Evolutionary conservation across 2,329 filamentous ascomycete genomes (phyloP).

Genomic region (Pyrenochaeta sp.): DNA sequence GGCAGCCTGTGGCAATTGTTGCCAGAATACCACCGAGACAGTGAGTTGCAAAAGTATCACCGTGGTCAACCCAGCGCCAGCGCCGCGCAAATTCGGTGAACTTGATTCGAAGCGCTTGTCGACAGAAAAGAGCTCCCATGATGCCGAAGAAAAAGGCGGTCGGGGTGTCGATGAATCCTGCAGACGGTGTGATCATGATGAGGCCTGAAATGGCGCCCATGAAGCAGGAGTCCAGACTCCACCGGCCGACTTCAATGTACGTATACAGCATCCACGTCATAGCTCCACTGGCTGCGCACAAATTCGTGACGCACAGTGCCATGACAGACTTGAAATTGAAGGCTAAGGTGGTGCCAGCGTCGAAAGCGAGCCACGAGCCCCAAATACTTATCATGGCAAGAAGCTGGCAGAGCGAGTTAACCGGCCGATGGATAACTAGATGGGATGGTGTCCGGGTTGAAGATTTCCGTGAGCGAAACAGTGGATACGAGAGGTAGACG

Average conservation of each 20-base stretch:
- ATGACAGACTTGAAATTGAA: constrained; percentile 62
- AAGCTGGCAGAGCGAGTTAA: constrained; percentile 59
- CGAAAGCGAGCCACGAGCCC: constrained; percentile 62
- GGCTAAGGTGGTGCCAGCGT: constrained; percentile 59
- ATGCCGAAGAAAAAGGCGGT: constrained; percentile 61
- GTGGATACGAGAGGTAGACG: constrained; percentile 60
- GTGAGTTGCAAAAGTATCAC: constrained; percentile 65
- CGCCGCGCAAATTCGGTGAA: constrained; percentile 58
- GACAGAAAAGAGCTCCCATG: constrained; percentile 56
- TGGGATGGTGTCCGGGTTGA: constrained; percentile 56
- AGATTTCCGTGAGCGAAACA: constrained; percentile 58
- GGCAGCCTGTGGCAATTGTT: constrained; percentile 61
- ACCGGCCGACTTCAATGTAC: constrained; percentile 54
- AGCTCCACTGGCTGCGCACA: constrained; percentile 58
- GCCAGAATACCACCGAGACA: constrained; percentile 62
- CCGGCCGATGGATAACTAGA: constrained; percentile 57
- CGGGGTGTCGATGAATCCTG: constrained; percentile 60
- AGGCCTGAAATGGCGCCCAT: constrained; percentile 63
- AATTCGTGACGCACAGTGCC: constrained; percentile 60
- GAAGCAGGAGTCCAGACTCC: constrained; percentile 61
- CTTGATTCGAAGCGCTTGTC: constrained; percentile 63
- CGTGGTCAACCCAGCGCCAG: constrained; percentile 63
- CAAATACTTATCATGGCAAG: constrained; percentile 61
- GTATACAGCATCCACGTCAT: constrained; percentile 59
- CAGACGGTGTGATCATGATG: constrained; percentile 62